Conservation (phyloP, 1,284 basidiomycete genomes). For the Cerioporus squamosus region DNA sequence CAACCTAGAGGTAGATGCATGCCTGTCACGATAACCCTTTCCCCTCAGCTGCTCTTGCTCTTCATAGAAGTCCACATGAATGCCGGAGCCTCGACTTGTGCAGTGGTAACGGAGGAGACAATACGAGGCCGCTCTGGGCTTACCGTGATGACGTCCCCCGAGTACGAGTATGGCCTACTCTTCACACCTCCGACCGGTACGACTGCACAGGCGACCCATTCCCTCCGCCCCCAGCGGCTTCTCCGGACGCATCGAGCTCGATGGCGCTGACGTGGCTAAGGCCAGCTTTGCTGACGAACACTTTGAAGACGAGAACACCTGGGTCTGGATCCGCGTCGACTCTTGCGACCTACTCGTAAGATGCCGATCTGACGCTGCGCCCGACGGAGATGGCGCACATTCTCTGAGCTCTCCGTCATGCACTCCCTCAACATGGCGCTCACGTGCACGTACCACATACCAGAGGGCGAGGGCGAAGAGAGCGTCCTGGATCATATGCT, state of each 20-base stretch:
- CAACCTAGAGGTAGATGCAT: conserved; percentile 11
- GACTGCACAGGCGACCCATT: conserved; percentile 46
- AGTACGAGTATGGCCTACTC: conserved; percentile 58
- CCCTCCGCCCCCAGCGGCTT: conserved; percentile 53
- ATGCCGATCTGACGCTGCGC: conserved; percentile 46
- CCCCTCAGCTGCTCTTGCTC: conserved; percentile 73
- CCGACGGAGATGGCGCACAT: conserved; percentile 56
- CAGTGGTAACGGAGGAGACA: conserved; percentile 68
- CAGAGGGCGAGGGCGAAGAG: conserved; percentile 32
- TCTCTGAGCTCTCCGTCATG: conserved; percentile 53
- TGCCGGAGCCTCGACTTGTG: conserved; percentile 75
- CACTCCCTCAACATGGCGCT: conserved; percentile 61
- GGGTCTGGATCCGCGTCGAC: conserved; percentile 20
- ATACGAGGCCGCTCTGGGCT: conserved; percentile 55
- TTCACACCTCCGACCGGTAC: conserved; percentile 30
- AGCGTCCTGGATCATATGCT: conserved; percentile 26
- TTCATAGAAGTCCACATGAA: conserved; percentile 77
- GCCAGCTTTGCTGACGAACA: conserved; percentile 45
- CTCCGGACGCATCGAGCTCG: conserved; percentile 49
- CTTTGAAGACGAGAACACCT: conserved; percentile 15
- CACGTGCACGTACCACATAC: conserved; percentile 56
- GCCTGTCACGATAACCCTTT: conserved; percentile 47
- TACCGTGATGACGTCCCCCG: conserved; percentile 32
- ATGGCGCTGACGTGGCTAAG: conserved; percentile 42
- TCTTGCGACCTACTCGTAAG: conserved; percentile 20